phyloP scores from a whole-genome alignment of 345 rosid species.

The Combretum micranthum region DNA sequence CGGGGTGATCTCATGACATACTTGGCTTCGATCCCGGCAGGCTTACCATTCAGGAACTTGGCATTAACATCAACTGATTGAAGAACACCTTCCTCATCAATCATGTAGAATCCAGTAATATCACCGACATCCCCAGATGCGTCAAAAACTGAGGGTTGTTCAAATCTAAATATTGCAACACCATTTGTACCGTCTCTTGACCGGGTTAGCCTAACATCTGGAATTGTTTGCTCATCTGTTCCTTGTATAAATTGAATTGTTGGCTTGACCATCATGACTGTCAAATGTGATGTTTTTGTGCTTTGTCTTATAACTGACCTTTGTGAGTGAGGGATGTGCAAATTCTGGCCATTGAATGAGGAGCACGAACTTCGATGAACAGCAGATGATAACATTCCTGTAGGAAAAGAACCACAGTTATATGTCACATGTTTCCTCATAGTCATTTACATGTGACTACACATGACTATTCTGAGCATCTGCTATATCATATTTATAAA shows the following conservation, averaged over 20 bases:
- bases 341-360: constrained; percentile 37
- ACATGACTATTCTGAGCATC: no score
- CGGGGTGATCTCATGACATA: constrained; percentile 70
- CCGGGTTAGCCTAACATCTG: constrained; percentile 79
- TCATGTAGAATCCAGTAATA: constrained; percentile 93
- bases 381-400: constrained; percentile 39
- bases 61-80: constrained; percentile 93
- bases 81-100: constrained; percentile 89
- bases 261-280: constrained; percentile 71
- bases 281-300: constrained; percentile 10
- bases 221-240: constrained; percentile 77
- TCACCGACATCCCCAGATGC: constrained; percentile 82
- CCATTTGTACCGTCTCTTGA: constrained; percentile 88
- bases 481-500: no score
- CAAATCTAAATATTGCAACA: constrained; percentile 68
- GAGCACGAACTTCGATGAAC: constrained; percentile 31
- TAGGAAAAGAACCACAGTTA: constrained; percentile 4
- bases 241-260: constrained; percentile 84
- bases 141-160: constrained; percentile 86
- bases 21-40: constrained; percentile 78
- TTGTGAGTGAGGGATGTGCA: constrained; percentile 20
- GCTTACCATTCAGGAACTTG: constrained; percentile 85
- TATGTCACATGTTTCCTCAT: neutral
- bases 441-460: no score
- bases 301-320: constrained; percentile 14